phyloP scores from a whole-genome alignment of 1,139 yeast species.

The Spathaspora sp. region DNA sequence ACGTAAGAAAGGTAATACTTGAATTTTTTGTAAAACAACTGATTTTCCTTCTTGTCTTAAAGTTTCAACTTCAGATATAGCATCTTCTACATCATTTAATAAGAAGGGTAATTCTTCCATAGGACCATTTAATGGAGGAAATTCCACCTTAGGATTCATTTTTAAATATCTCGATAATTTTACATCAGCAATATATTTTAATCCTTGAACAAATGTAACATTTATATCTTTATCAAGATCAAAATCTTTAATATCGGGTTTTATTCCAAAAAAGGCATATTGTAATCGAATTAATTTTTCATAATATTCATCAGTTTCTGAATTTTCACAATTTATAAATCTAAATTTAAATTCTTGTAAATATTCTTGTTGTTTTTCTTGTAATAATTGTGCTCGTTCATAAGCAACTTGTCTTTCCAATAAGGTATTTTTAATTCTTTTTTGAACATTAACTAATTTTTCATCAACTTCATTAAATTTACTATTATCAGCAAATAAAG shows the following conservation, averaged over 20 bases:
- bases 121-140: conserved; percentile 37
- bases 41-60: conserved; percentile 36
- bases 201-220: conserved; percentile 59
- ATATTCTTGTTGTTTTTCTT: conserved; percentile 43
- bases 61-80: conserved; percentile 51
- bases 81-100: conserved; percentile 47
- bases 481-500: conserved; percentile 26
- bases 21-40: conserved; percentile 35
- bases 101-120: conserved; percentile 47
- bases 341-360: conserved; percentile 56
- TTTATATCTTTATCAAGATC: conserved; percentile 50
- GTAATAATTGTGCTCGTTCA: conserved; percentile 56
- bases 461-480: conserved; percentile 33
- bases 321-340: conserved; percentile 55
- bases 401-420: conserved; percentile 81
- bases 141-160: conserved; percentile 19
- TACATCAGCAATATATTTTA: conserved; percentile 63
- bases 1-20: conserved; percentile 41
- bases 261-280: conserved; percentile 77
- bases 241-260: conserved; percentile 46
- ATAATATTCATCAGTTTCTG: conserved; percentile 58
- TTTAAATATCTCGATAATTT: conserved; percentile 45
- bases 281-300: conserved; percentile 77
- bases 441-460: conserved; percentile 40
- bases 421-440: conserved; percentile 77